phyloP scores from a whole-genome alignment of 164 flowering plant species.

The Tetrastigma voinierianum region DNA sequence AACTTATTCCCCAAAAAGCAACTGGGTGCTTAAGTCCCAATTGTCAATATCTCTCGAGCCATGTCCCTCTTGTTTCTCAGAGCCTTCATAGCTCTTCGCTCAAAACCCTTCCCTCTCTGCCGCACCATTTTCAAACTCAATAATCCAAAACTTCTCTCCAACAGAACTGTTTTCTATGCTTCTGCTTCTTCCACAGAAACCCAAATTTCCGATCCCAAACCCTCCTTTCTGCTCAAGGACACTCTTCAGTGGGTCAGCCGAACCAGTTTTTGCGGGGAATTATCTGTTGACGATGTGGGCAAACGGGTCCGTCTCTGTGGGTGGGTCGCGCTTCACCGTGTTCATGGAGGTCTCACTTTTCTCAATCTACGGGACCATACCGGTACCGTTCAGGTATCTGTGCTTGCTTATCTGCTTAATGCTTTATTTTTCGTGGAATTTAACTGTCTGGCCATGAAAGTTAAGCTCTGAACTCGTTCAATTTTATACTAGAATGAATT shows the following conservation, averaged over 20 bases:
- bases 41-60: background rate
- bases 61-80: slow-evolving; percentile 17
- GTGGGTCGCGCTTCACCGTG: slow-evolving; percentile 93
- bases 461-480: no score
- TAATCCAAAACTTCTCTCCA: slow-evolving; percentile 6
- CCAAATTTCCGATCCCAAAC: slow-evolving; percentile 18
- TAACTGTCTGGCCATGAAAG: no score
- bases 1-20: background rate
- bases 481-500: no score
- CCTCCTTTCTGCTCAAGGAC: slow-evolving; percentile 14
- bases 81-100: slow-evolving; percentile 22
- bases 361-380: slow-evolving; percentile 83
- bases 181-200: slow-evolving; percentile 31
- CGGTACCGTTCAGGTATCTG: slow-evolving; percentile 76
- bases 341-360: slow-evolving; percentile 93
- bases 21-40: no score
- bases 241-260: slow-evolving; percentile 72
- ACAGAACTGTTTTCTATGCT: slow-evolving; percentile 1
- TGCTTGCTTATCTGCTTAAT: no score
- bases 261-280: slow-evolving; percentile 63
- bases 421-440: no score
- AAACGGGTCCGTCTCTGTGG: slow-evolving; percentile 82
- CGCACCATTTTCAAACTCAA: slow-evolving; percentile 15
- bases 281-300: slow-evolving; percentile 62
- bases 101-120: slow-evolving; percentile 19